These are phyloP conservation scores for Sporopachydermia quercuum DNA, from an alignment of 805 yeast species.

Conservation along the genomic window DNA sequence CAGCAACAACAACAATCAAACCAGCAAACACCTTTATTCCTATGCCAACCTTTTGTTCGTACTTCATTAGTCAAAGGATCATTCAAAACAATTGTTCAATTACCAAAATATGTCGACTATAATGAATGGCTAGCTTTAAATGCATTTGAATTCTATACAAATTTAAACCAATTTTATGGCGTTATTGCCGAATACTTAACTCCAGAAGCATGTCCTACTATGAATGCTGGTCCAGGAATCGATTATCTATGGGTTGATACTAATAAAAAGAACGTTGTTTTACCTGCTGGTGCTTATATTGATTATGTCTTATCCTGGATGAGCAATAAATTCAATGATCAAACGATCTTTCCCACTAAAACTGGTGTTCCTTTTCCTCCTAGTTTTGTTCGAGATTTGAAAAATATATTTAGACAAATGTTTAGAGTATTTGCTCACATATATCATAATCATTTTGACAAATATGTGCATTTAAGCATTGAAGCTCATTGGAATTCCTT, in stretches of 20 bases:
- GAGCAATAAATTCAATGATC: slow-evolving; percentile 75
- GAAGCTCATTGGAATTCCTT: slow-evolving; percentile 98
- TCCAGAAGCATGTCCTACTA: slow-evolving; percentile 77
- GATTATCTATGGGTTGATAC: slow-evolving; percentile 86
- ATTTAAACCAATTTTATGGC: slow-evolving; percentile 76
- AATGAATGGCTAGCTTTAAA: slow-evolving; percentile 95
- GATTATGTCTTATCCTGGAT: slow-evolving; percentile 90
- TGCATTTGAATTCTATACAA: slow-evolving; percentile 69
- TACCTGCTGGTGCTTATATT: slow-evolving; percentile 88
- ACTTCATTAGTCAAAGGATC: slow-evolving; percentile 95
- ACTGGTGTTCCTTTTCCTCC: slow-evolving; percentile 83
- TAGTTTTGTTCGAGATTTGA: slow-evolving; percentile 65
- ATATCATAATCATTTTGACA: slow-evolving; percentile 89
- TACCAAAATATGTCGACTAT: slow-evolving; percentile 87
- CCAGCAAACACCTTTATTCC: slow-evolving; percentile 38
- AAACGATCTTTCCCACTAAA: slow-evolving; percentile 80
- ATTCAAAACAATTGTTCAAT: slow-evolving; percentile 85
- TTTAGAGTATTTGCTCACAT: slow-evolving; percentile 92
- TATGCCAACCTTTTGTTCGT: slow-evolving; percentile 86
- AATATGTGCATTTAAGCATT: slow-evolving; percentile 74
- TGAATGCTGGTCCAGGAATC: slow-evolving; percentile 90
- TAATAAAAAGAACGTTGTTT: slow-evolving; percentile 62
- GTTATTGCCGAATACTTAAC: slow-evolving; percentile 85
- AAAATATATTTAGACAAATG: slow-evolving; percentile 81
- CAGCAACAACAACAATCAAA: slow-evolving; percentile 4